Evolutionary conservation across 371 early-diverging fungal genomes (phyloP).

Genomic region (Lichtheimia ramosa): DNA sequence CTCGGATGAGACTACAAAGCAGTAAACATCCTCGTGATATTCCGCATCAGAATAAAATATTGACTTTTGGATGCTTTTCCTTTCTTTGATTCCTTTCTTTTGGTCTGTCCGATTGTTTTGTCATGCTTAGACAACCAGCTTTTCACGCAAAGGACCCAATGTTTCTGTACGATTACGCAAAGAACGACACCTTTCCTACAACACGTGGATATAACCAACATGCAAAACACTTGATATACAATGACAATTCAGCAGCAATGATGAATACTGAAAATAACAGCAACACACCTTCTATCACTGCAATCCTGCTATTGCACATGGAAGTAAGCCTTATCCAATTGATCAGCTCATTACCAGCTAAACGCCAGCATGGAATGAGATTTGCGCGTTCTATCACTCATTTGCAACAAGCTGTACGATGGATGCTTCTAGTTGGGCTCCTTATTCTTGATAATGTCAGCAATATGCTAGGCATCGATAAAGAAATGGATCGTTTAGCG

Average conservation of each 20-base stretch:
- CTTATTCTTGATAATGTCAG: slow-evolving; percentile 32
- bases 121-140: background rate
- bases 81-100: background rate
- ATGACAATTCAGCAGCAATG: too few species aligned
- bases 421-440: slow-evolving; percentile 22
- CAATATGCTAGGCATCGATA: slow-evolving; percentile 27
- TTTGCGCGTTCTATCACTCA: background rate
- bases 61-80: background rate
- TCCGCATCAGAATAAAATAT: too few species aligned
- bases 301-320: slow-evolving; percentile 33
- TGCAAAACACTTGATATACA: too few species aligned
- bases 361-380: slow-evolving; percentile 2
- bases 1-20: too few species aligned
- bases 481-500: slow-evolving; percentile 26
- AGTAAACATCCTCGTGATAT: too few species aligned
- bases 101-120: background rate
- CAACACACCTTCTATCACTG: slow-evolving; percentile 29
- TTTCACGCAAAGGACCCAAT: background rate
- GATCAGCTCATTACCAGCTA: slow-evolving; percentile 19
- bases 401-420: slow-evolving; percentile 21
- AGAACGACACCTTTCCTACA: background rate
- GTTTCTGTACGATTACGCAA: background rate
- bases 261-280: background rate
- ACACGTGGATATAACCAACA: background rate
- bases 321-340: slow-evolving; percentile 33